Percentiles rank a stretch among this genome's conserved stretches.
These are phyloP conservation scores for Ophiostoma novo-ulmi DNA, from an alignment of 2,329 filamentous ascomycete species.

Conservation along the genomic window DNA sequence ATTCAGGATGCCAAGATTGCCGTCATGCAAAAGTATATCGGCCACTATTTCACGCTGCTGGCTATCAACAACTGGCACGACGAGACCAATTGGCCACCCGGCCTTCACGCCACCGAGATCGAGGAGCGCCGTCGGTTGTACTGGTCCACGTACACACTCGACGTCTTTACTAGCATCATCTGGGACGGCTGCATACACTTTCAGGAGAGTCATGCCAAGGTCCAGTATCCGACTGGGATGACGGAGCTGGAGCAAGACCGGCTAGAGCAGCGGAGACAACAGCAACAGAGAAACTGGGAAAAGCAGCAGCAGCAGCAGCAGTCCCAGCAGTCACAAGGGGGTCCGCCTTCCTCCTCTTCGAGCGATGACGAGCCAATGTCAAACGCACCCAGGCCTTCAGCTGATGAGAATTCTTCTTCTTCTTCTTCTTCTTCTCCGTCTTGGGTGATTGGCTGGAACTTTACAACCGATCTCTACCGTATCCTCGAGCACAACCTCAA, in stretches of 20 bases:
- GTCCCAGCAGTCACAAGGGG: background rate
- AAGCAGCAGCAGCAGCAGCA: background rate
- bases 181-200: slow-evolving; percentile 45
- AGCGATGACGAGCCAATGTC: slow-evolving; percentile 9
- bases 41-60: slow-evolving; percentile 30
- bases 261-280: background rate
- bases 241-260: background rate
- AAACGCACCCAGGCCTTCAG: no score
- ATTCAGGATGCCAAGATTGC: slow-evolving; percentile 30
- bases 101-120: slow-evolving; percentile 24
- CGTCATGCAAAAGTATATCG: slow-evolving; percentile 31
- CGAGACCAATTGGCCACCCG: slow-evolving; percentile 29
- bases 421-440: background rate
- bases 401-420: background rate
- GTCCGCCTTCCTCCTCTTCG: slow-evolving; percentile 10
- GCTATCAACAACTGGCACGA: slow-evolving; percentile 31
- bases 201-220: slow-evolving; percentile 43
- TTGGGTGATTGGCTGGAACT: slow-evolving; percentile 55
- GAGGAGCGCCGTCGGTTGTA: slow-evolving; percentile 35
- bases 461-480: slow-evolving; percentile 52
- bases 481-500: slow-evolving; percentile 46
- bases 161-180: slow-evolving; percentile 50
- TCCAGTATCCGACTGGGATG: slow-evolving; percentile 42
- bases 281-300: background rate
- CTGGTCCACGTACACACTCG: slow-evolving; percentile 55